Percentiles rank a stretch among this genome's conserved stretches.
These are phyloP conservation scores for Colletotrichum endophyticum DNA, from an alignment of 2,329 filamentous ascomycete species.

Conservation along the genomic window DNA sequence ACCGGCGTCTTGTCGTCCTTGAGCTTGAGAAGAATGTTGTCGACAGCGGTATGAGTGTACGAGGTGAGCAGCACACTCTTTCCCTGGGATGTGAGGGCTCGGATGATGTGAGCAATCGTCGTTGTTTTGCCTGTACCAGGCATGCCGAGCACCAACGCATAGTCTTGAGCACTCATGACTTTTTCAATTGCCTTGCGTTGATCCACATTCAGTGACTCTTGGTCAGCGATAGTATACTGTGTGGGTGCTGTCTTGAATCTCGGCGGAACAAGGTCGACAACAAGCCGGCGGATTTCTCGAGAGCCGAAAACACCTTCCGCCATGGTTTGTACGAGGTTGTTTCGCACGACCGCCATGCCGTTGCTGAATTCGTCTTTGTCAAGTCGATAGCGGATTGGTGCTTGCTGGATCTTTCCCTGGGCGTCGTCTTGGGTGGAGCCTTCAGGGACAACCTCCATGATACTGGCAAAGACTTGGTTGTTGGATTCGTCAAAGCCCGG, in stretches of 20 bases:
- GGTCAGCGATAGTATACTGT: constrained; percentile 65
- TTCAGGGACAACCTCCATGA: constrained; percentile 81
- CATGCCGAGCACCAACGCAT: constrained; percentile 97
- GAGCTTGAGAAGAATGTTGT: constrained; percentile 96
- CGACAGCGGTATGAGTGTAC: constrained; percentile 96
- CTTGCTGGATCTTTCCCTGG: constrained; percentile 54
- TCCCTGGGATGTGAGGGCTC: constrained; percentile 83
- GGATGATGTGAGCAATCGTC: constrained; percentile 96
- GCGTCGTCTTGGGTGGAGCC: constrained; percentile 57
- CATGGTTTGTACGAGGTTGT: constrained; percentile 95
- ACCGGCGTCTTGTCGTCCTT: constrained; percentile 78
- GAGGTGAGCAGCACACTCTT: constrained; percentile 94
- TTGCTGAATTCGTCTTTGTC: constrained; percentile 99
- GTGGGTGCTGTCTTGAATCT: constrained; percentile 72
- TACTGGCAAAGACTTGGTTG: constrained; percentile 88
- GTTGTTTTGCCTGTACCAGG: constrained; percentile 98
- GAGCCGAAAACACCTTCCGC: constrained; percentile 75
- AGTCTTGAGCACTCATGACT: constrained; percentile 94
- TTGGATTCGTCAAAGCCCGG: constrained; percentile 74
- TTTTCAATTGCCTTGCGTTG: constrained; percentile 88
- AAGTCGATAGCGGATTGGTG: constrained; percentile 76
- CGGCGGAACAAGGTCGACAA: constrained; percentile 78
- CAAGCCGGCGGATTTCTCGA: constrained; percentile 74
- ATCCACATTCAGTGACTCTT: constrained; percentile 80
- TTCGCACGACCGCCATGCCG: constrained; percentile 92